Base-by-base conservation (phyloP, 495 filamentous ascomycete genomes). In the Penicillium alfredii region DNA sequence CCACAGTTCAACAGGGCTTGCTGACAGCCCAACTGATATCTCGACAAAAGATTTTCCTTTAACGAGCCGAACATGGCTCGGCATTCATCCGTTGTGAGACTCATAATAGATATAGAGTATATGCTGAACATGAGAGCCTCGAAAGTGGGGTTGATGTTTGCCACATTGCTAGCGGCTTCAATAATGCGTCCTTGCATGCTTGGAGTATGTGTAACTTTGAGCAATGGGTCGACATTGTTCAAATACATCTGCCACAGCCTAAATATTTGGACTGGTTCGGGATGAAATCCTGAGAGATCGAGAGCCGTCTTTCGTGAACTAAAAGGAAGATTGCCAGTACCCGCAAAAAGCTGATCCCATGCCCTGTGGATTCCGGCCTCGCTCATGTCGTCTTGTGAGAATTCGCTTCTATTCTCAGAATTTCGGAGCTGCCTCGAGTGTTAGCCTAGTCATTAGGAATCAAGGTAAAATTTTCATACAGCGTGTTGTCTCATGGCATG, bases 121-220 rank as follows among this genome's bases (percentile, higher is more conserved):
- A 81, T 76, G 44, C 69, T 51, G 38, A 81, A 79, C 61, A 81
- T 68, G 0, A 81, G 47, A 0, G 60, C 58, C 30, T 63, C 56
- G 1, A 64, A 33, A 4, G 36, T 29, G 2, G 54, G 47, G 11
- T 38, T 33, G 4, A 59, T 40, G 12, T 44, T 38, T 11, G 24
- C 18, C 3, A 56, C 3, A 19, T 62, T 44, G 19, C 40, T 38
- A 4, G 49, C 47, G 6, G 64, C 65, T 29, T 66, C 58, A 10
- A 71, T 60, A 7, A 71, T 56, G 1, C 48, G 63, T n/a, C 28
- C 38, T 41, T 77, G 72, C 2, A 73, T 47, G 10, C 55, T 74
- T 4, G 75, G 73, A 2, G 64, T 49, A 38, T 79, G 73, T 0
- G 71, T 64, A 29, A 77, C 60, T 36, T 76, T 79, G 33, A 71